These are phyloP conservation scores for Purpureocillium lavendulum DNA, from an alignment of 2,329 filamentous ascomycete species.

Conservation along the genomic window DNA sequence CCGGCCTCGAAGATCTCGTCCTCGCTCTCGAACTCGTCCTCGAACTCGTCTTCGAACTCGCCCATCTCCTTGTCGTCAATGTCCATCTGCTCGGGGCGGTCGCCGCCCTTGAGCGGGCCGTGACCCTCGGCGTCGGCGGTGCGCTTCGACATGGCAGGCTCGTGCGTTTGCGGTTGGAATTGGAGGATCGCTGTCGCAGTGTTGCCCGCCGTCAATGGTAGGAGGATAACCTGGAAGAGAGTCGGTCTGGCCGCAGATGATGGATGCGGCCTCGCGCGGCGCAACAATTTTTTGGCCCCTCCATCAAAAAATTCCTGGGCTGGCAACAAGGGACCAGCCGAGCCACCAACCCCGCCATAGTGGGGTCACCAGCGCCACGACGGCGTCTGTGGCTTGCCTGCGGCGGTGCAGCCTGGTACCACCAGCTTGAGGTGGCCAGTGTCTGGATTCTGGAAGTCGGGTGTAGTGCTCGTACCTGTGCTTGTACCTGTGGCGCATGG, in stretches of 20 bases:
- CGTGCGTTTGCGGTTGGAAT: neutral
- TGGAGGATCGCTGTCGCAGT: too few species aligned
- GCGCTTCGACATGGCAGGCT: slow-evolving; percentile 48
- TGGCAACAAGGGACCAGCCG: too few species aligned
- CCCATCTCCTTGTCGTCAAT: slow-evolving; percentile 58
- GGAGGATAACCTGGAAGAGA: too few species aligned
- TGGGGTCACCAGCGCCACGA: neutral
- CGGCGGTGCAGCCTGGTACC: slow-evolving; percentile 1
- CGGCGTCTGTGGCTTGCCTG: neutral
- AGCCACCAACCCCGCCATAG: neutral
- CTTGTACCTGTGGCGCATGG: too few species aligned
- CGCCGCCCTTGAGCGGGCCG: slow-evolving; percentile 49
- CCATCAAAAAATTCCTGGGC: slow-evolving; percentile 2
- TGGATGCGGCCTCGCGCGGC: neutral
- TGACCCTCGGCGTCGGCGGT: slow-evolving; percentile 41
- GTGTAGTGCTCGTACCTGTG: too few species aligned
- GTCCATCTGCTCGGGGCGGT: slow-evolving; percentile 56
- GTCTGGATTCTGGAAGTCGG: too few species aligned
- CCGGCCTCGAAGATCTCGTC: slow-evolving; percentile 93
- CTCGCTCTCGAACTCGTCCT: slow-evolving; percentile 79
- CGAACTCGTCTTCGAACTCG: slow-evolving; percentile 94
- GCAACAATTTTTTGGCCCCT: slow-evolving; percentile 5
- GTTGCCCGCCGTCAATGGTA: too few species aligned
- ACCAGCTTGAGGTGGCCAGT: too few species aligned
- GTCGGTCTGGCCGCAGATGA: too few species aligned